A percentile compares a stretch with the other conserved stretches of the same genome.
phyloP scores from a whole-genome alignment of 2,329 filamentous ascomycete species.

The Lasiodiplodia hormozganensis region DNA sequence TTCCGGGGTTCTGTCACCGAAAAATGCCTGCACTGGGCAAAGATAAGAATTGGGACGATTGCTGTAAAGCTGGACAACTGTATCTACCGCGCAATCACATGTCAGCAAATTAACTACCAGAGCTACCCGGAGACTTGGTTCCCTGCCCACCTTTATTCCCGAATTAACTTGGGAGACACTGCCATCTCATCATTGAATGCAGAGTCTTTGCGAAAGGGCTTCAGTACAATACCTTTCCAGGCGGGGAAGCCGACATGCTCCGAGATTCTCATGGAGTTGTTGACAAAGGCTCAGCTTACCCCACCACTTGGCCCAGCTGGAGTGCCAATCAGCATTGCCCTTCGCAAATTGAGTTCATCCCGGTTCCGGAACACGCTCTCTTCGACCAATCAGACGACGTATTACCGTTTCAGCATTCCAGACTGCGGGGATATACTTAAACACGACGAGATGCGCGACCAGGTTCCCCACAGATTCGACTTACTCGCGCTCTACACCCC shows the following conservation, averaged over 20 bases:
- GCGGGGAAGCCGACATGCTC: not conserved
- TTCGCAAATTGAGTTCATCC: constrained; percentile 6
- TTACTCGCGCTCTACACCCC: not conserved
- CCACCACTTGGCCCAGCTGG: not conserved
- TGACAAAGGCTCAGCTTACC: constrained; percentile 6
- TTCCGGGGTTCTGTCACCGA: too few relatives aligned
- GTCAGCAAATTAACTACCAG: not conserved
- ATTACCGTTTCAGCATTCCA: constrained; percentile 4
- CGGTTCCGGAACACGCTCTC: not conserved
- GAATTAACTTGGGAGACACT: not conserved
- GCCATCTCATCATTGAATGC: not conserved
- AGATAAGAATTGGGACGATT: too few relatives aligned
- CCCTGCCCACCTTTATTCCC: not conserved
- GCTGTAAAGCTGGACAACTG: not conserved
- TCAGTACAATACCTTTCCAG: not conserved
- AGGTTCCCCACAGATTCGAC: constrained; percentile 23
- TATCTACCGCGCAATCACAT: not conserved
- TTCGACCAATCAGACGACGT: not conserved
- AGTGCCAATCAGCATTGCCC: not conserved
- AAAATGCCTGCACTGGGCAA: too few relatives aligned
- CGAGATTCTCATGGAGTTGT: not conserved
- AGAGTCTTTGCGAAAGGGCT: not conserved
- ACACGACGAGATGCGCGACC: constrained; percentile 1
- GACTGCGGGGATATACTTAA: constrained; percentile 11
- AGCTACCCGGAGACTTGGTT: not conserved